Base-by-base conservation (phyloP, 2,329 filamentous ascomycete genomes). In the Penicillium crustosum region DNA sequence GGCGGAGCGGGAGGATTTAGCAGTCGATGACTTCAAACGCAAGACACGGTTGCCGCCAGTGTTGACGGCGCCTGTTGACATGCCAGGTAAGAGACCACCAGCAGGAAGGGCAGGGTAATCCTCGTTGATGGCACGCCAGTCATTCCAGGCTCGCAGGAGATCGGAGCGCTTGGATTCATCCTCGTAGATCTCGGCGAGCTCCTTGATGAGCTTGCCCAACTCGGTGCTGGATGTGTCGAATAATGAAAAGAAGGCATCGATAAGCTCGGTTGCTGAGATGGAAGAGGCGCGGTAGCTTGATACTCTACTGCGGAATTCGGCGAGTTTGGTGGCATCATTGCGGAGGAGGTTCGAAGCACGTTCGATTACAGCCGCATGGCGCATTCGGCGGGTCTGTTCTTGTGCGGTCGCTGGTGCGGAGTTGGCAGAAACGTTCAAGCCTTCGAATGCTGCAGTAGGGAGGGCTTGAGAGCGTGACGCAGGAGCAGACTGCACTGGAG, bases 121-220 rank as follows among this genome's bases (percentile, higher is more conserved):
- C 75, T 97, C 93, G 65, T 96, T 95, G 76, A 96, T 94, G 38
- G 92, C 92, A 47, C 91, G 90, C 91, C 93, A 97, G 75, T 96
- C 90, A 66, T 91, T 91, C 92, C 93, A 97, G 1, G 93, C 91
- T 67, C 89, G 89, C 27, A 92, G 84, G 3, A 99, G 78, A 0
- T 80, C 82, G 52, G 89, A 87, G 1, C 86, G 86, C 71, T 96
- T 96, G 19, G 75, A 72, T 49, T 88, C 83, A 65, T 95, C 89
- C 66, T 99, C 93, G 67, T 94, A 97, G 12, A 99, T 86, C 52
- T 97, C 93, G 6, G 93, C 90, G 3, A 97, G 84, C 71, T 99
- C 94, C 60, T 93, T 90, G 61, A 97, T 84, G 0, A 99, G 82
- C 27, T 93, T 97, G 15, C 93, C 93, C 0, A 99, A 81, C 29